Conservation (phyloP, 495 filamentous ascomycete species). For the Tuber aestivum region DNA sequence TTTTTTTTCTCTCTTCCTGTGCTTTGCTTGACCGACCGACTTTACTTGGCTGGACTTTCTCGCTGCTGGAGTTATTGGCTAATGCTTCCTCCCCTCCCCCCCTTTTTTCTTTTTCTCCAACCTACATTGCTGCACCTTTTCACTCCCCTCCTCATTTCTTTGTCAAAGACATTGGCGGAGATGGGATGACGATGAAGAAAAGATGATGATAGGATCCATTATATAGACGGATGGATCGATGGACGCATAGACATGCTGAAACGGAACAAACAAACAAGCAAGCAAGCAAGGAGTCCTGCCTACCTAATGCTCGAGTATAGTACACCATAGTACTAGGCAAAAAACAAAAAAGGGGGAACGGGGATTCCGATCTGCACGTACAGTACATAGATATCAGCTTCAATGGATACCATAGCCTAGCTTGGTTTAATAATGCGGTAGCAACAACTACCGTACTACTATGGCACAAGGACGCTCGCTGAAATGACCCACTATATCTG, state of each 20-base stretch:
- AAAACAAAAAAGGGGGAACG: not conserved
- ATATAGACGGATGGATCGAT: not conserved
- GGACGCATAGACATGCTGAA: not conserved
- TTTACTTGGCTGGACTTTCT: not conserved
- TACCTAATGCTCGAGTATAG: slow-evolving; percentile 10
- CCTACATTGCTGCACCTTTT: not conserved
- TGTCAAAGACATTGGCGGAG: not conserved
- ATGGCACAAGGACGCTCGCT: not conserved
- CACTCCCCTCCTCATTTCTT: not conserved
- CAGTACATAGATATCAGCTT: not conserved
- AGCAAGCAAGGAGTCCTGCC: not conserved
- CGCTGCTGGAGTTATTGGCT: slow-evolving; percentile 5
- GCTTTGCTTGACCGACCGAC: not conserved
- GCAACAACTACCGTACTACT: not conserved
- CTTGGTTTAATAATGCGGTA: not conserved
- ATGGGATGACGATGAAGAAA: not conserved
- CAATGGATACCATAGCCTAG: not conserved
- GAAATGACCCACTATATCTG: not conserved
- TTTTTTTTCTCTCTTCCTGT: slow-evolving; percentile 1
- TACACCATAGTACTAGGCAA: not conserved
- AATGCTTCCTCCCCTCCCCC: not conserved
- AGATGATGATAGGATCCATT: not conserved
- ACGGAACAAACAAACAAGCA: not conserved
- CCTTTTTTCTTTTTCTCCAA: not conserved
- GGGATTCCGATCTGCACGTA: not conserved